A percentile compares a stretch with the other conserved stretches of the same genome.
These are phyloP conservation scores for Ogataea paraovalis DNA, from an alignment of 805 yeast genomes.

Conservation along the genomic window DNA sequence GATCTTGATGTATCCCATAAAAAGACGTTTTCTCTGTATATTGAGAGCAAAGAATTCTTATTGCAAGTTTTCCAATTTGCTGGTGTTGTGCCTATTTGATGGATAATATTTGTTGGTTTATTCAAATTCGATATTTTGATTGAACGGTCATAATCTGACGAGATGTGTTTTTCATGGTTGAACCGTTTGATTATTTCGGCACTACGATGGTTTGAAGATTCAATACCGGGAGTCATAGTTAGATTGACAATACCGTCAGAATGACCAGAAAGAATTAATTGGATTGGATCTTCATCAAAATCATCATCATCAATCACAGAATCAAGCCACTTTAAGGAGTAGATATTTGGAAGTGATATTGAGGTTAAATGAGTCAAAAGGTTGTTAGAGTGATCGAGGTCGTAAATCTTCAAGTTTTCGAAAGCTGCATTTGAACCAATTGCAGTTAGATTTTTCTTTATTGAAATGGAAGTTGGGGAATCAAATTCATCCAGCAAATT, in stretches of 20 bases:
- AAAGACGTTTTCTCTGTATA: constrained; percentile 67
- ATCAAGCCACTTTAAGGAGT: constrained; percentile 50
- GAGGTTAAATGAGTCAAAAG: constrained; percentile 54
- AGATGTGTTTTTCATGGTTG: constrained; percentile 69
- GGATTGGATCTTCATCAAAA: constrained; percentile 28
- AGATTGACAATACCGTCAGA: constrained; percentile 70
- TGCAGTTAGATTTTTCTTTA: constrained; percentile 39
- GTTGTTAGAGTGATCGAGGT: constrained; percentile 36
- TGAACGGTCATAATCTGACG: constrained; percentile 20
- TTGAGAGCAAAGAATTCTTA: constrained; percentile 49
- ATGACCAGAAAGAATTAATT: constrained; percentile 66
- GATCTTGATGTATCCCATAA: constrained; percentile 70
- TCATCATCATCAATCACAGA: constrained; percentile 19
- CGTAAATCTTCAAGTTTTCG: constrained; percentile 50
- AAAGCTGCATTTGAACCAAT: constrained; percentile 44
- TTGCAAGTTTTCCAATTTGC: constrained; percentile 40
- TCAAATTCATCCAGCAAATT: constrained; percentile 11
- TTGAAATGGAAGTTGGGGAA: constrained; percentile 39
- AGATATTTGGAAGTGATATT: constrained; percentile 53
- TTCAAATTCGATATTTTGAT: constrained; percentile 26
- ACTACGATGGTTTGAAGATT: constrained; percentile 32
- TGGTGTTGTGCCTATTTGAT: constrained; percentile 35
- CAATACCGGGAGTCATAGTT: constrained; percentile 55
- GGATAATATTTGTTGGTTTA: constrained; percentile 26
- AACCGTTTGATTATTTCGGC: constrained; percentile 78